phyloP scores from a whole-genome alignment of 805 yeast genomes.

The Yarrowia sp. region DNA sequence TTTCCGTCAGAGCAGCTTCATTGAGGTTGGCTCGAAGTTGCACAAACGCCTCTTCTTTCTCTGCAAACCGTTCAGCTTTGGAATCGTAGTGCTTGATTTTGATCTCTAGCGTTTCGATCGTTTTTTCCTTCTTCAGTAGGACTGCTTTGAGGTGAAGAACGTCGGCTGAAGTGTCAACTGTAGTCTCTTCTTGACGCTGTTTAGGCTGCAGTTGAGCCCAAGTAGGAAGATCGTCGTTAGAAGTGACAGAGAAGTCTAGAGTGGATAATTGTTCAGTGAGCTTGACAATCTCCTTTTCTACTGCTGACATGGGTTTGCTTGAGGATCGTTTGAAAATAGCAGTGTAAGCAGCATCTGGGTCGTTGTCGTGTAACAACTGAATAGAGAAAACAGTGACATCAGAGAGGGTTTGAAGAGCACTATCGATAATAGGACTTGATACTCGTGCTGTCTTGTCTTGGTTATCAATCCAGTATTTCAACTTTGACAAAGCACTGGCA shows the following conservation, averaged over 20 bases:
- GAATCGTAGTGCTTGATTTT: slow-evolving; percentile 16
- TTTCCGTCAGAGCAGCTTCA: slow-evolving; percentile 1
- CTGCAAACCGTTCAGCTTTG: slow-evolving; percentile 10
- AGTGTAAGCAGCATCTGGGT: background rate
- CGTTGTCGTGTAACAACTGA: background rate
- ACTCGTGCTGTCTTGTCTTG: background rate
- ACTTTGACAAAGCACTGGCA: background rate
- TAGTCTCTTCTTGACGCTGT: background rate
- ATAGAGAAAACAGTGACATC: background rate
- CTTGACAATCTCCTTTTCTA: background rate
- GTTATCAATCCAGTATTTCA: slow-evolving; percentile 14
- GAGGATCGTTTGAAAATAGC: background rate
- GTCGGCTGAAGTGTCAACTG: background rate
- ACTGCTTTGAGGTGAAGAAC: slow-evolving; percentile 9
- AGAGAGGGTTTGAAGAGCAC: background rate
- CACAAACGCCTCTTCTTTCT: slow-evolving; percentile 13
- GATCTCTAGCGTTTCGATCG: slow-evolving; percentile 19
- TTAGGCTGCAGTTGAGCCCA: slow-evolving; percentile 16
- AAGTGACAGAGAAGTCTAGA: background rate
- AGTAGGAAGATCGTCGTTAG: slow-evolving; percentile 8
- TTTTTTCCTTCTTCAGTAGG: slow-evolving; percentile 6
- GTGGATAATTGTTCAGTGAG: slow-evolving; percentile 6
- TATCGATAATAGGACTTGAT: background rate
- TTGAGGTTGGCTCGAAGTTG: slow-evolving; percentile 11
- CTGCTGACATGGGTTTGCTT: slow-evolving; percentile 2